Evolutionary conservation across 1,284 basidiomycete species (phyloP), one percentile per base, ranked within the genome.

Genomic region (Papiliotrema nemorosa): DNA sequence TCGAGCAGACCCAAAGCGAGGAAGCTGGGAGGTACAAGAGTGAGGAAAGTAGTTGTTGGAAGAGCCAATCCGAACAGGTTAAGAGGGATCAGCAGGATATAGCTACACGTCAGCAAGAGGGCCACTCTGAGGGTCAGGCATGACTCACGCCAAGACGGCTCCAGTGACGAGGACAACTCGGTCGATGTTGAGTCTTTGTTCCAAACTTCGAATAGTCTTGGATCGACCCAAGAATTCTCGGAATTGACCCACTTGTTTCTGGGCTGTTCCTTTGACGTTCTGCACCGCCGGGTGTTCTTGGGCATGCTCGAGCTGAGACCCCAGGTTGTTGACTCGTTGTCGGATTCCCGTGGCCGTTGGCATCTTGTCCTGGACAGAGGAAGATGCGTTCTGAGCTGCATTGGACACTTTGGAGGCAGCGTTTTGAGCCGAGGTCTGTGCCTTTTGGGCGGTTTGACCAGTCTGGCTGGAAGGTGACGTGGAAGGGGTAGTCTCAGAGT

Each of bases 21-120:
- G 54, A 60, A 59, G 10, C 62, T 44, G 2, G 70, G 66, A 10
- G 61, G 60, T 25, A 60, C 42, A 35, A 66, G 53, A 24, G 61
- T 62, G 24, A 72, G 53, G 13, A 69, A 59, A 5, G 58, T 53
- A 26, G 68, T 68, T 39, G 59, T 63, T 5, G 64, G 63, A 22
- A 59, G 57, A 6, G 66, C 68, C 26, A 72, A 59, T 31, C 63
- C 56, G 46, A 70, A 58, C 34, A 70, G 45, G 64, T 72, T 69
- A 53, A 68, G 52, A 2, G 66, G 66, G 50, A 72, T 63, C 16
- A 70, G 56, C 25, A 67, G 50, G 51, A 64, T 40, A 58, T 70
- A 72, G 7, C 70, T 72, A 52, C 24, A n/a, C 20, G 33, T 34
- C 25, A 36, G n/a, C 33, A 18, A 29, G 26, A 39, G 35, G 13